Conservation (phyloP, 2,329 filamentous ascomycete species). For the Pseudogymnoascus sp. region DNA sequence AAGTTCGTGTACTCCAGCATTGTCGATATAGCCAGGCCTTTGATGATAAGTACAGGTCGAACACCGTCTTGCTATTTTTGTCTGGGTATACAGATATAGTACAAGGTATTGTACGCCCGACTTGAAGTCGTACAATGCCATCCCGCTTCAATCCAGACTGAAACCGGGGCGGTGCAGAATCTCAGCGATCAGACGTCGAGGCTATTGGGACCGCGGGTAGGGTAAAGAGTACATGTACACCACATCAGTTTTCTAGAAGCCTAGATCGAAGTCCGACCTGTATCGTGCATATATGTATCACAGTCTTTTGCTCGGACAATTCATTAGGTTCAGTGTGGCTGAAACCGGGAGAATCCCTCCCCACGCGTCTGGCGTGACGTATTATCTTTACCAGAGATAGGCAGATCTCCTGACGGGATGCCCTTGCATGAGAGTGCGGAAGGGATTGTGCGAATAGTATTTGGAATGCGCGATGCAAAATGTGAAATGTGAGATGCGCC, state of each 20-base stretch:
- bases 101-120: neutral
- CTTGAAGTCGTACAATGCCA: neutral
- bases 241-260: constrained; percentile 8
- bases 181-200: neutral
- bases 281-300: constrained; percentile 2
- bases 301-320: constrained; percentile 1
- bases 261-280: constrained; percentile 3
- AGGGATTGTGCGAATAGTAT: neutral
- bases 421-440: neutral
- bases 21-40: neutral
- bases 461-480: neutral
- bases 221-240: neutral
- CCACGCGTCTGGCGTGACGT: neutral
- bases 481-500: constrained; percentile 3
- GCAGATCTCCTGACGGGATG: constrained; percentile 2
- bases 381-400: neutral
- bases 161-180: neutral
- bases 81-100: neutral
- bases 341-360: constrained; percentile 1
- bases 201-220: neutral
- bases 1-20: neutral
- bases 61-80: neutral
- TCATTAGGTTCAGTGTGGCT: neutral
- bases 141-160: neutral
- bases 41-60: neutral